Percentiles rank a stretch among this genome's conserved stretches.
Evolutionary conservation across 352 stramenopile species (phyloP).

Genomic region (Discostella stelligera): DNA sequence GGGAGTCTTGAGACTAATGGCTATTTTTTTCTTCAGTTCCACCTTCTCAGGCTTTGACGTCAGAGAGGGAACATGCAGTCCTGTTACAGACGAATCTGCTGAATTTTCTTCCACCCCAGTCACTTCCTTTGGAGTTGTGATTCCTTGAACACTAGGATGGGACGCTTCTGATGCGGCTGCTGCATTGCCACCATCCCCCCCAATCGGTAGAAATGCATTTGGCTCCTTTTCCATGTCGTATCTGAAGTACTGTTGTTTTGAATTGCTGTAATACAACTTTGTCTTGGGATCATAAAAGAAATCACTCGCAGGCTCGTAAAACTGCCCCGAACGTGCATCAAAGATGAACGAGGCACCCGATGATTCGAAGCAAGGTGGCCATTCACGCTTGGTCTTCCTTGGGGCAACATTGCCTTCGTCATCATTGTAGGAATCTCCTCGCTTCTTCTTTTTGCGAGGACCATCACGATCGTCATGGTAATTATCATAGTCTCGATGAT

Average conservation of each 20-base stretch:
- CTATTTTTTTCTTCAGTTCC: slow-evolving; percentile 56
- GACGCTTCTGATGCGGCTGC: background rate
- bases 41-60: background rate
- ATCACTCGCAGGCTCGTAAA: slow-evolving; percentile 73
- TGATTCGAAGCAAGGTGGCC: slow-evolving; percentile 75
- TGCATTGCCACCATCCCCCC: background rate
- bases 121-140: background rate
- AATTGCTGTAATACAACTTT: slow-evolving; percentile 78
- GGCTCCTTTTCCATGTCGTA: slow-evolving; percentile 40
- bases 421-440: slow-evolving; percentile 1
- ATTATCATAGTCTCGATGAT: background rate
- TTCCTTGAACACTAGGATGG: slow-evolving; percentile 3
- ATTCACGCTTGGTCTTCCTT: slow-evolving; percentile 36
- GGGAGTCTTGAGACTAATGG: slow-evolving; percentile 69
- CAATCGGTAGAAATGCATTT: slow-evolving; percentile 36
- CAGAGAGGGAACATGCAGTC: background rate
- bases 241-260: slow-evolving; percentile 63
- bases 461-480: slow-evolving; percentile 11
- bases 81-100: background rate
- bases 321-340: slow-evolving; percentile 73
- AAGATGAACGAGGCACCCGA: slow-evolving; percentile 69
- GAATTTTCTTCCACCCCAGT: slow-evolving; percentile 6
- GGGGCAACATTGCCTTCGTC: background rate
- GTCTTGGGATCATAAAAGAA: slow-evolving; percentile 83
- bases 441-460: background rate